Evolutionary conservation across 768 basidiomycete species (phyloP).

Genomic region (Exidia glandulosa): DNA sequence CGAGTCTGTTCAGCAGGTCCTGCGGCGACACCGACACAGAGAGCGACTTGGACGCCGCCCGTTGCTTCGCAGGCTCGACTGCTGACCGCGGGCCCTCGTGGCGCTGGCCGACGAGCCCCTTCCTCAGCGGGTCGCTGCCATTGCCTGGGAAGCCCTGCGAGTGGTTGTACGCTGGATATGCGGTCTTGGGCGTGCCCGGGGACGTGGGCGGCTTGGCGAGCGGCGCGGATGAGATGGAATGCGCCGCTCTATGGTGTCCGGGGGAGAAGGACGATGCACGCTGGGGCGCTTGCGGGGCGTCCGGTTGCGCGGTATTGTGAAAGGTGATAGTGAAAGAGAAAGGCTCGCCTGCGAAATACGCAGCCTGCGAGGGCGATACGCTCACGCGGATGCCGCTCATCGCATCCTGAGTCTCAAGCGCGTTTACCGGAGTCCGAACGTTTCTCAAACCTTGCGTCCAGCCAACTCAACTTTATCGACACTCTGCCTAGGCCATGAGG

Average conservation of each 20-base stretch:
- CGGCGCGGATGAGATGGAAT: slow-evolving; percentile 76
- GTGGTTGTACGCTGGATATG: slow-evolving; percentile 14
- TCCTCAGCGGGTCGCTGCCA: slow-evolving; percentile 22
- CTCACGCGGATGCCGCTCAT: background rate
- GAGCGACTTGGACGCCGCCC: slow-evolving; percentile 47
- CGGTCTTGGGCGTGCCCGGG: slow-evolving; percentile 45
- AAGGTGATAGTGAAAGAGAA: slow-evolving; percentile 81
- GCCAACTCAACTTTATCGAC: background rate
- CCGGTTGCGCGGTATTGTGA: slow-evolving; percentile 61
- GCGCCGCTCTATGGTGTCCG: slow-evolving; percentile 30
- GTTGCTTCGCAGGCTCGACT: slow-evolving; percentile 43
- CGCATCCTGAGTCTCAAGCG: too few species aligned
- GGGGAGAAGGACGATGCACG: background rate
- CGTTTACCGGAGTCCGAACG: background rate
- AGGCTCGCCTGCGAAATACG: slow-evolving; percentile 87
- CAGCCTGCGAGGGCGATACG: slow-evolving; percentile 57
- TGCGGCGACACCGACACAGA: slow-evolving; percentile 51
- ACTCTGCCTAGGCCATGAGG: too few species aligned
- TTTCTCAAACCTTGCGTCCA: too few species aligned
- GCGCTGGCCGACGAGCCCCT: slow-evolving; percentile 41
- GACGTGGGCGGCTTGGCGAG: slow-evolving; percentile 75
- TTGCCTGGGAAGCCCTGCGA: background rate
- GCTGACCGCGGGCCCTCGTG: slow-evolving; percentile 10
- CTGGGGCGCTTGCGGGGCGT: slow-evolving; percentile 6
- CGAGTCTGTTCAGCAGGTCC: slow-evolving; percentile 24